phyloP scores from a whole-genome alignment of 495 filamentous ascomycete genomes.

The Hypoxylon fragiforme region DNA sequence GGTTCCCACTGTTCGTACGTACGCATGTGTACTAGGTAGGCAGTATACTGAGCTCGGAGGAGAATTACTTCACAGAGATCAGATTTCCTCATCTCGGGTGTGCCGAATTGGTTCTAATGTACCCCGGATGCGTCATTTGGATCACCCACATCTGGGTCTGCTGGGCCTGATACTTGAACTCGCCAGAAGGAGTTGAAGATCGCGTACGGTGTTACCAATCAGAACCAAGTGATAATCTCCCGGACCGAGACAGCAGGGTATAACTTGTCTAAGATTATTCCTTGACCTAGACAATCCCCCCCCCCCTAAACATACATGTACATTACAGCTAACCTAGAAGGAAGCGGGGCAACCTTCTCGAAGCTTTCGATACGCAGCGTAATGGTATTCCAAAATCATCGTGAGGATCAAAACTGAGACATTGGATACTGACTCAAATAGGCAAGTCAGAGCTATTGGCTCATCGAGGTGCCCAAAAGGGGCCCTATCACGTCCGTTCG shows the following conservation, averaged over 20 bases:
- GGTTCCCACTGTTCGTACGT: slow-evolving; percentile 6
- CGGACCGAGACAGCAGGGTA: slow-evolving; percentile 32
- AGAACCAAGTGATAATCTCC: slow-evolving; percentile 15
- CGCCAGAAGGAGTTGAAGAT: slow-evolving; percentile 20
- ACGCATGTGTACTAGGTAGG: no score
- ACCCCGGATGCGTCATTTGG: slow-evolving; percentile 35
- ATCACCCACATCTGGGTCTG: slow-evolving; percentile 25
- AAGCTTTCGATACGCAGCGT: slow-evolving; percentile 25
- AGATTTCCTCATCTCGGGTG: slow-evolving; percentile 24
- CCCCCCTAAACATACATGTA: slow-evolving; percentile 7
- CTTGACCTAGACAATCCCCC: slow-evolving; percentile 17
- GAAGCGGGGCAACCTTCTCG: slow-evolving; percentile 31
- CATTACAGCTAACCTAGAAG: slow-evolving; percentile 4
- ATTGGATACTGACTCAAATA: slow-evolving; percentile 27
- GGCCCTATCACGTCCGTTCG: slow-evolving; percentile 1
- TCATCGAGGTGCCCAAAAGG: slow-evolving; percentile 22
- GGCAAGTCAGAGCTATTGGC: slow-evolving; percentile 30
- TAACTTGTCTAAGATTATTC: slow-evolving; percentile 23
- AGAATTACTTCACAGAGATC: slow-evolving; percentile 14
- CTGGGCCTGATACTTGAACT: slow-evolving; percentile 13
- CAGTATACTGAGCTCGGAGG: slow-evolving; percentile 21
- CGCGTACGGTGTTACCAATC: slow-evolving; percentile 23
- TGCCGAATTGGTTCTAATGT: slow-evolving; percentile 25
- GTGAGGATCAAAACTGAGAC: slow-evolving; percentile 18
- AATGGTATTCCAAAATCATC: slow-evolving; percentile 13